phyloP scores from a whole-genome alignment of 1,139 yeast species.

The Sugiyamaella xylanicola region DNA sequence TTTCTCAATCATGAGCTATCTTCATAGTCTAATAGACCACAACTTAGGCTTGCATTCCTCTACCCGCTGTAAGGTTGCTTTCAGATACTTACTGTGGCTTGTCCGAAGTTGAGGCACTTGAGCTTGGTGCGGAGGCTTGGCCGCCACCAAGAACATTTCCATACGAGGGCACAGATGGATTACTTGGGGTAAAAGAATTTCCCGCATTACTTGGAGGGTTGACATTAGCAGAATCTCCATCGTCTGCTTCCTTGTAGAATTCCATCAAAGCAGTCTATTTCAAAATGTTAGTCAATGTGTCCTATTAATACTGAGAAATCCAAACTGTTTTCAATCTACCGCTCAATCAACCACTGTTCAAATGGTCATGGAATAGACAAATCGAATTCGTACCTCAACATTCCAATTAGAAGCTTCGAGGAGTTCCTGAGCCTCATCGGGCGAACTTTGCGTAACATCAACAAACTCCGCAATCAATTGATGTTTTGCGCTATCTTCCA shows the following conservation, averaged over 20 bases:
- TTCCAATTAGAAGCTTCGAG: slow-evolving; percentile 48
- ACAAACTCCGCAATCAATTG: slow-evolving; percentile 55
- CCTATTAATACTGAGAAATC: too few relatives aligned
- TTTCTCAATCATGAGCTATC: too few relatives aligned
- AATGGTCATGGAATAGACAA: neutral
- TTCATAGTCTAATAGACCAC: too few relatives aligned
- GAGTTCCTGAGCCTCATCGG: slow-evolving; percentile 49
- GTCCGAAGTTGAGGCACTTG: neutral
- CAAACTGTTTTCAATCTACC: too few relatives aligned
- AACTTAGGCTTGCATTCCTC: too few relatives aligned
- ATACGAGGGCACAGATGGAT: neutral
- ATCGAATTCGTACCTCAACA: slow-evolving; percentile 37
- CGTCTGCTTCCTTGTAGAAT: slow-evolving; percentile 17
- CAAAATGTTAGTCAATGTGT: slow-evolving; percentile 3
- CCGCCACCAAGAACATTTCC: neutral
- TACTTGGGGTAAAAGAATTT: neutral
- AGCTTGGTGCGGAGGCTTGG: neutral
- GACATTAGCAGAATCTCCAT: neutral
- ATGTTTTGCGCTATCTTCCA: slow-evolving; percentile 30
- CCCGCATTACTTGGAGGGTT: neutral
- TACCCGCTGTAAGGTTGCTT: too few relatives aligned
- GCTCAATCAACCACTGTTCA: neutral
- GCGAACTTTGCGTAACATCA: slow-evolving; percentile 50
- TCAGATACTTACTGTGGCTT: too few relatives aligned
- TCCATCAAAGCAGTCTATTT: slow-evolving; percentile 22